These are phyloP conservation scores for Naganishia albida DNA, from an alignment of 1,284 basidiomycete genomes.

Conservation along the genomic window DNA sequence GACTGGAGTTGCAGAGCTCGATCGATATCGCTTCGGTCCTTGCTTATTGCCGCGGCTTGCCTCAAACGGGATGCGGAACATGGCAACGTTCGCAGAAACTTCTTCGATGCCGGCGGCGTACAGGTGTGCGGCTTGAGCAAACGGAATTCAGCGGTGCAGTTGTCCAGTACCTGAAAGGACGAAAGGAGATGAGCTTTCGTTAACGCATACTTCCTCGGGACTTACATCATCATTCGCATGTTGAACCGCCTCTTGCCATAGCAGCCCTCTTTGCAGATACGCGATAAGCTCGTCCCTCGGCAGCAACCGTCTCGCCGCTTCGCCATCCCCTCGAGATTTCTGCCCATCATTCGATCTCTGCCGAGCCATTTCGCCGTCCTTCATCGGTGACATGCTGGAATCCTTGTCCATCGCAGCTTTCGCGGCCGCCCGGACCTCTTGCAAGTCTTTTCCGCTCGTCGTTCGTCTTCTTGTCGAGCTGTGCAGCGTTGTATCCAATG, in stretches of 20 bases:
- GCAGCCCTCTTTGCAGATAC: conserved; percentile 28
- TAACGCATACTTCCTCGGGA: background rate
- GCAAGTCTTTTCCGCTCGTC: conserved; percentile 24
- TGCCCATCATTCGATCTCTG: background rate
- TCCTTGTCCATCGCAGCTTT: conserved; percentile 15
- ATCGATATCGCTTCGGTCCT: conserved; percentile 1
- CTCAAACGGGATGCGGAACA: conserved; percentile 2
- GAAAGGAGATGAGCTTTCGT: background rate
- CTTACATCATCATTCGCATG: conserved; percentile 21
- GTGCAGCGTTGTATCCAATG: background rate
- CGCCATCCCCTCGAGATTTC: background rate
- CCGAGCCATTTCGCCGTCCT: background rate
- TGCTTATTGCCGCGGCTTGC: background rate
- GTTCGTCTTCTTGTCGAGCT: conserved; percentile 7
- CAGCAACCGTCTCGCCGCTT: background rate
- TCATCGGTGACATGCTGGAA: background rate
- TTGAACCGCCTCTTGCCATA: conserved; percentile 25
- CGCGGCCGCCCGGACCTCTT: conserved; percentile 13
- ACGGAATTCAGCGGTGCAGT: conserved; percentile 27
- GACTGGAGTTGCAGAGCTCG: conserved; percentile 7
- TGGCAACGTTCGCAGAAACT: conserved; percentile 11
- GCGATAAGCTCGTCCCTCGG: conserved; percentile 28
- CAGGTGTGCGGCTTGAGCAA: conserved; percentile 27
- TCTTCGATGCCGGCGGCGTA: conserved; percentile 4
- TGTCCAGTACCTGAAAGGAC: conserved; percentile 1